phyloP scores from a whole-genome alignment of 192 early-diverging fungal species.

The Paraglomus brasilianum region DNA sequence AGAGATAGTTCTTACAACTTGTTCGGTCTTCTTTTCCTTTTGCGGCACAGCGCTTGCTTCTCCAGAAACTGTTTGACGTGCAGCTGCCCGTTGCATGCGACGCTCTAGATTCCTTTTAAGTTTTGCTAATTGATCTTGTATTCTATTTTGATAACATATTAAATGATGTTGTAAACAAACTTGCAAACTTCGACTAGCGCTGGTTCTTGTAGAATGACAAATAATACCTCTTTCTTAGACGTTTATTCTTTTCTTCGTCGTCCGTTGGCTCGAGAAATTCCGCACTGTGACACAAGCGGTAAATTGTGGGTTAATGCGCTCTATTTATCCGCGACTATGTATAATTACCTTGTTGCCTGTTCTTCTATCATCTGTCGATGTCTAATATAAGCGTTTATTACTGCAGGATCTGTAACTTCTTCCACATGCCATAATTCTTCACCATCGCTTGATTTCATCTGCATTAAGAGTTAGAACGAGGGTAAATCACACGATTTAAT shows the following conservation, averaged over 20 bases:
- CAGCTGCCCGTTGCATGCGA: constrained; percentile 51
- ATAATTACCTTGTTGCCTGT: constrained; percentile 46
- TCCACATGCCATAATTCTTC: constrained; percentile 77
- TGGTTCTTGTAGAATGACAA: not conserved
- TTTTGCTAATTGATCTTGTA: constrained; percentile 59
- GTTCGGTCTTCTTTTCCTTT: constrained; percentile 63
- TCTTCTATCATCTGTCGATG: constrained; percentile 83
- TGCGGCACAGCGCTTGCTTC: not conserved
- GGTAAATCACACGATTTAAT: constrained; percentile 30
- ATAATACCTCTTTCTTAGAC: constrained; percentile 45
- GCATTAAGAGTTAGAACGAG: constrained; percentile 41
- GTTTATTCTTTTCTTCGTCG: constrained; percentile 56
- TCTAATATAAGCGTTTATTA: constrained; percentile 88
- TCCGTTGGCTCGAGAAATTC: constrained; percentile 54
- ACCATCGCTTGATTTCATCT: constrained; percentile 54
- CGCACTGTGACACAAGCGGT: constrained; percentile 39
- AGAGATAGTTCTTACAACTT: constrained; percentile 36
- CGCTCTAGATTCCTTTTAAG: constrained; percentile 66
- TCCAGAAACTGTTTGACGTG: constrained; percentile 45
- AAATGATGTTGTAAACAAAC: not conserved
- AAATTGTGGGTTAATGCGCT: not conserved
- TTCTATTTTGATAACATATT: constrained; percentile 44
- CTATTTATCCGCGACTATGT: too few species aligned
- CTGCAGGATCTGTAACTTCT: constrained; percentile 74
- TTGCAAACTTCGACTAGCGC: not conserved